These are phyloP conservation scores for Apiotrichum laibachii DNA, from an alignment of 1,284 basidiomycete genomes.

Conservation along the genomic window DNA sequence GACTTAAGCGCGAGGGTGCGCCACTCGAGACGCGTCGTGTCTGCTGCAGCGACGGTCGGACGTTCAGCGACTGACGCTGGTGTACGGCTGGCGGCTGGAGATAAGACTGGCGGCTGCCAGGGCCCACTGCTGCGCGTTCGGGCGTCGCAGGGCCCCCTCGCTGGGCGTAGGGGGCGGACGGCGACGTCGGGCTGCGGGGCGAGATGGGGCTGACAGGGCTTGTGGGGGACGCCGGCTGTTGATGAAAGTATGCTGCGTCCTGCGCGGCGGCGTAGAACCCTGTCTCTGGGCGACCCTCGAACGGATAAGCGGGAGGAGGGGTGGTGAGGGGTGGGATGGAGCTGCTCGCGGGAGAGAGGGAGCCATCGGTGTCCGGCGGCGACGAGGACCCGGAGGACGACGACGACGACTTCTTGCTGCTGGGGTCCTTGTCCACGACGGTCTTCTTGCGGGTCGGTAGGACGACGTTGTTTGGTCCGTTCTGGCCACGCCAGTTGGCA, in stretches of 20 bases:
- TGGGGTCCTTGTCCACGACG: background rate
- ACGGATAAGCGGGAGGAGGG: background rate
- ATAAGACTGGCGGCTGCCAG: no score
- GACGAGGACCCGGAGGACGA: background rate
- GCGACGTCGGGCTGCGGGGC: background rate
- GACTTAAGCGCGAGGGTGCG: background rate
- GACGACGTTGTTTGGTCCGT: background rate
- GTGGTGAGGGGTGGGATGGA: background rate
- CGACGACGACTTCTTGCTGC: background rate
- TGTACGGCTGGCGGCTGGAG: no score
- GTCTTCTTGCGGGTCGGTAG: constrained; percentile 3
- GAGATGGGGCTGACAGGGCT: background rate
- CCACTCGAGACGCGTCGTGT: no score
- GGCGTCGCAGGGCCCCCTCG: no score
- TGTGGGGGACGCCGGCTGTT: background rate
- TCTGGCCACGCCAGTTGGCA: background rate
- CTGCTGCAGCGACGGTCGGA: no score
- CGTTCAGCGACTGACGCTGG: no score
- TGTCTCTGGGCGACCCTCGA: background rate
- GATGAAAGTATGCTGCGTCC: background rate
- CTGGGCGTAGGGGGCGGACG: no score
- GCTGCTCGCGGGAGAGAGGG: background rate
- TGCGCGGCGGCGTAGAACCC: background rate
- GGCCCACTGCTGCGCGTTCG: no score
- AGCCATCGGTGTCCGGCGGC: background rate